Evolutionary conservation across 345 rosid species (phyloP), one percentile per base, ranked within the genome.

Genomic region (Carallia brachiata): DNA sequence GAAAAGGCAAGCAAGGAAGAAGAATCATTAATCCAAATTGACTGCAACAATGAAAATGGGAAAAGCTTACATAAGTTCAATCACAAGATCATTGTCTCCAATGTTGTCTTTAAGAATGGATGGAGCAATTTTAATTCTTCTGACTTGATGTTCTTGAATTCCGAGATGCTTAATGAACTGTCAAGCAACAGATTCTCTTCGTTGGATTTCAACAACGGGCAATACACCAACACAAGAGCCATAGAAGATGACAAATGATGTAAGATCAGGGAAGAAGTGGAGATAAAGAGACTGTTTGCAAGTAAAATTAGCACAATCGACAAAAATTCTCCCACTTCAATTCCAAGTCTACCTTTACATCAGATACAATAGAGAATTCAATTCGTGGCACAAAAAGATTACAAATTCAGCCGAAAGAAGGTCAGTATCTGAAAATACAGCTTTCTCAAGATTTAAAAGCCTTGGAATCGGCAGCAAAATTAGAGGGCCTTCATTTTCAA

Each of bases 91-190:
- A 37, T 89, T 27, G 74, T 86, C 31, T 87, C 98, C 0, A 95
- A 88, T 69, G 78, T 86, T 18, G 84, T 85, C 30, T 75, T 89
- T 68, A 86, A 94, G 84, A 85, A 83, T 52, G 69, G 98, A 27
- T 91, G 98, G 98, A 94, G 97, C 79, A 86, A 75, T 63, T 93
- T 89, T 61, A 91, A 87, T 70, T 86, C 23, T 23, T 23, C 98
- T 4, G 97, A 91, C 71, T 66, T 91, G 50, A 84, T 91, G 90
- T 81, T 79, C 75, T 66, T 94, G 82, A 88, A 85, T 15, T 84
- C 91, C 0, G 96, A 94, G 69, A 79, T 91, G 92, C 84, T 91
- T 17, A 79, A 77, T 13, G 78, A 79, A 6, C 39, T 75, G 52
- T 84, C 97, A 3, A 80, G 88, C 77, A 77, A 78, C 62, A 79